Conservation (phyloP, 768 basidiomycete genomes). For the Agaricus bisporus region DNA sequence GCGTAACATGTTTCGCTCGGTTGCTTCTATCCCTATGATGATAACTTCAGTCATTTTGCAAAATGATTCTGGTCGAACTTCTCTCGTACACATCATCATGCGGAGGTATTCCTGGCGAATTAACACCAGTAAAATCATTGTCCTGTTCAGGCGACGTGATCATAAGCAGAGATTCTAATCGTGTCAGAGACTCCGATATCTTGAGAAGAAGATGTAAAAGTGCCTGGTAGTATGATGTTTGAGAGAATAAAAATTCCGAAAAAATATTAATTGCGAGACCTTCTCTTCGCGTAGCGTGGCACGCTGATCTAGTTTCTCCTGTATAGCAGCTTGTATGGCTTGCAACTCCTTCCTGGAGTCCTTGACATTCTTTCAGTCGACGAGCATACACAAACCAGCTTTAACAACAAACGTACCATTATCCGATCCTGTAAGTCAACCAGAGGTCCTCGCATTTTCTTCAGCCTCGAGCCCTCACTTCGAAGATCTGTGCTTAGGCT, state of each 20-base stretch:
- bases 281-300: constrained; percentile 82
- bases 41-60: constrained; percentile 29
- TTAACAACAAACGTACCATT: constrained; percentile 43
- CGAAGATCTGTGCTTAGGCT: constrained; percentile 89
- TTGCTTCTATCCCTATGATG: constrained; percentile 28
- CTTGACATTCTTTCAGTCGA: constrained; percentile 24
- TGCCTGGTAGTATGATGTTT: constrained; percentile 39
- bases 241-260: background rate
- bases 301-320: constrained; percentile 71
- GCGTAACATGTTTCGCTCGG: constrained; percentile 72
- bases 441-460: constrained; percentile 64
- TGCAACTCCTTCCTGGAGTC: constrained; percentile 59
- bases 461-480: constrained; percentile 74
- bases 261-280: constrained; percentile 30
- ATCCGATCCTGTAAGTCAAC: constrained; percentile 57
- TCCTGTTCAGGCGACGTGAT: constrained; percentile 52
- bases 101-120: constrained; percentile 26
- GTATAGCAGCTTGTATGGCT: constrained; percentile 64
- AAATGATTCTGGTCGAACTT: constrained; percentile 6
- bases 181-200: constrained; percentile 85
- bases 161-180: constrained; percentile 80
- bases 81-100: constrained; percentile 40
- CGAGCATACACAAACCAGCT: background rate
- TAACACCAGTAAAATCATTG: constrained; percentile 28
- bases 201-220: constrained; percentile 84